These are phyloP conservation scores for Neodidymelliopsis sp. DNA, from an alignment of 2,329 filamentous ascomycete genomes.

Conservation along the genomic window DNA sequence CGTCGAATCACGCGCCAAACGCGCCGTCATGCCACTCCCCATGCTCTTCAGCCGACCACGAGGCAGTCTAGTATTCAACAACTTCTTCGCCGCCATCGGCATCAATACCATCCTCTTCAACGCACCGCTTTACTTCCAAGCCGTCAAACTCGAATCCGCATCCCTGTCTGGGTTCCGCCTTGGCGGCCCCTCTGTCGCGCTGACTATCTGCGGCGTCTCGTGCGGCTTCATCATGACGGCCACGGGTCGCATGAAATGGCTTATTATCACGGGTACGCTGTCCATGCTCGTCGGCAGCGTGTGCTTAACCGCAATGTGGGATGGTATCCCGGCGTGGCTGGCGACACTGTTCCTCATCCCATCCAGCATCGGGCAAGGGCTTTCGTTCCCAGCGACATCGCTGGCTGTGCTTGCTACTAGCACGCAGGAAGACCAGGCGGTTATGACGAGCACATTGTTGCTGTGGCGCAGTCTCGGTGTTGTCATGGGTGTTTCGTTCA, in stretches of 20 bases:
- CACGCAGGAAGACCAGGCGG: constrained; percentile 54
- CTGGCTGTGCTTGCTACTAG: constrained; percentile 54
- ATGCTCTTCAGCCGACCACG: constrained; percentile 57
- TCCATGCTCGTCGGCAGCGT: constrained; percentile 49
- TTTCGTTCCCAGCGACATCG: constrained; percentile 52
- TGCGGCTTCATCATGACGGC: constrained; percentile 55
- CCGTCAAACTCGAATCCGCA: constrained; percentile 62
- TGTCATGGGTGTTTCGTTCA: constrained; percentile 76
- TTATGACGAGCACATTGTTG: constrained; percentile 70
- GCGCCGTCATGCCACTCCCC: constrained; percentile 59
- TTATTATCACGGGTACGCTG: constrained; percentile 50
- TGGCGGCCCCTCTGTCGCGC: constrained; percentile 65
- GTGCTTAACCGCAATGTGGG: constrained; percentile 47
- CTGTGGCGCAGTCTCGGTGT: constrained; percentile 75
- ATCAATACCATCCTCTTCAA: constrained; percentile 70
- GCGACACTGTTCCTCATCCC: constrained; percentile 53
- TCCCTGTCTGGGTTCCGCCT: constrained; percentile 77
- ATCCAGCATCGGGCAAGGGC: constrained; percentile 51
- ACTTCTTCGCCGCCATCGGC: constrained; percentile 59
- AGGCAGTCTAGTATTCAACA: constrained; percentile 59
- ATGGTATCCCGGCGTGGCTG: constrained; percentile 50
- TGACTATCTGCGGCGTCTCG: constrained; percentile 52
- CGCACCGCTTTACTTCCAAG: constrained; percentile 71
- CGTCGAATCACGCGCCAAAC: constrained; percentile 48
- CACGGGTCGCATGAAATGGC: constrained; percentile 53